These are phyloP conservation scores for Leishmania lainsoni DNA, from an alignment of 208 protist species.

Conservation along the genomic window DNA sequence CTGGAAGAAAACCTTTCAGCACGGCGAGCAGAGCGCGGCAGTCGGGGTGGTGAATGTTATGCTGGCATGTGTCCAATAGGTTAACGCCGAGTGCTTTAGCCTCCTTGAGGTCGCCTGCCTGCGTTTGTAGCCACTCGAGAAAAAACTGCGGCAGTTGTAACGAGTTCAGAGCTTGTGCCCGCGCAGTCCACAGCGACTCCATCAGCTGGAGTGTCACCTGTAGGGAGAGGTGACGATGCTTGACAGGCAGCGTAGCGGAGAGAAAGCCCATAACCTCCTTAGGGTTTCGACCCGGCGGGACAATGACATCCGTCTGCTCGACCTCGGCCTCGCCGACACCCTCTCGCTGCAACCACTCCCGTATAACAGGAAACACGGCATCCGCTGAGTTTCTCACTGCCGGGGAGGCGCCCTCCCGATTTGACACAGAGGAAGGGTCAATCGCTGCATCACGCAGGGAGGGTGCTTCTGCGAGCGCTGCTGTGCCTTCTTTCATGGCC, in stretches of 20 bases:
- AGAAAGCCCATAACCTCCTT: conserved; percentile 73
- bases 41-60: conserved; percentile 63
- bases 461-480: background rate
- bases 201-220: conserved; percentile 47
- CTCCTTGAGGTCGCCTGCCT: conserved; percentile 39
- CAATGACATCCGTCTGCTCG: conserved; percentile 47
- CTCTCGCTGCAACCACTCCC: conserved; percentile 73
- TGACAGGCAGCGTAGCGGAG: conserved; percentile 46
- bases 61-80: conserved; percentile 64
- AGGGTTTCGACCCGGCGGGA: conserved; percentile 57
- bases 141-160: conserved; percentile 50
- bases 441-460: background rate
- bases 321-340: conserved; percentile 64
- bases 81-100: conserved; percentile 75
- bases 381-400: background rate
- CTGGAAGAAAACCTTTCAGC: conserved; percentile 68
- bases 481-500: background rate
- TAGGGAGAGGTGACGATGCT: conserved; percentile 63
- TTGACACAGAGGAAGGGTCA: background rate
- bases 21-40: conserved; percentile 62
- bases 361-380: conserved; percentile 42
- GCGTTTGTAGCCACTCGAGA: conserved; percentile 63
- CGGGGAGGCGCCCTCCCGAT: background rate
- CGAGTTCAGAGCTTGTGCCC: conserved; percentile 32
- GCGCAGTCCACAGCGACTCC: conserved; percentile 57